Conservation (phyloP, 345 rosid species). For the Brassica rapa region DNA sequence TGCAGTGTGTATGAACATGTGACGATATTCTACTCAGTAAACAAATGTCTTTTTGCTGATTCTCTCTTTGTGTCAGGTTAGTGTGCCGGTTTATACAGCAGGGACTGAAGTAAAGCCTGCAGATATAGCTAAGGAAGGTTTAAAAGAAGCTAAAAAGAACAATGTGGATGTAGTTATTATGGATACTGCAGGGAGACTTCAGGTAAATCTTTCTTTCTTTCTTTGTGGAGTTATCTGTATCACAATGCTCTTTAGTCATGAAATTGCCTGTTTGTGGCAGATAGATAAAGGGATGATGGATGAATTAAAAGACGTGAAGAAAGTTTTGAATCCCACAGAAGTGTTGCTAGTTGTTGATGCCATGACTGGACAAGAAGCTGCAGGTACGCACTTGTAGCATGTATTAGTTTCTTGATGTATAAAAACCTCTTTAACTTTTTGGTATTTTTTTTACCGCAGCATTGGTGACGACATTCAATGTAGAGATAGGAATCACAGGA, state of each 20-base stretch:
- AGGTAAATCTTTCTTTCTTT: slow-evolving; percentile 51
- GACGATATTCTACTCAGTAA: neutral
- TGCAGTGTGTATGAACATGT: slow-evolving; percentile 9
- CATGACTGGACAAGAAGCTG: slow-evolving; percentile 99
- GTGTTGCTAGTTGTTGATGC: slow-evolving; percentile 97
- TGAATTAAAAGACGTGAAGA: slow-evolving; percentile 94
- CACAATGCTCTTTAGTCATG: slow-evolving; percentile 23
- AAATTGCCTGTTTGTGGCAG: slow-evolving; percentile 42
- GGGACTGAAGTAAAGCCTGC: slow-evolving; percentile 89
- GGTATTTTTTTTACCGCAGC: slow-evolving; percentile 48
- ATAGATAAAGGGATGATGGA: slow-evolving; percentile 98
- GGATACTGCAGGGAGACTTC: slow-evolving; percentile 99
- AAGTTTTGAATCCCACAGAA: slow-evolving; percentile 79
- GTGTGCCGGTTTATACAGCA: slow-evolving; percentile 82
- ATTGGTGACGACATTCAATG: slow-evolving; percentile 87
- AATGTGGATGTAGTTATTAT: slow-evolving; percentile 83
- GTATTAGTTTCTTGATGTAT: slow-evolving; percentile 13
- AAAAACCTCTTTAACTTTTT: neutral
- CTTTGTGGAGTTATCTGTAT: slow-evolving; percentile 1
- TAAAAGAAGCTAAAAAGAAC: slow-evolving; percentile 79
- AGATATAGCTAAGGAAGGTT: slow-evolving; percentile 87
- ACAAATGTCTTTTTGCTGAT: slow-evolving; percentile 21
- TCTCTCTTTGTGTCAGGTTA: slow-evolving; percentile 64
- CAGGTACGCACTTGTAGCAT: slow-evolving; percentile 49
- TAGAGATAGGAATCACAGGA: slow-evolving; percentile 98